Evolutionary conservation across 306 rosid species (phyloP).

Genomic region (Begonia fuchsioides): DNA sequence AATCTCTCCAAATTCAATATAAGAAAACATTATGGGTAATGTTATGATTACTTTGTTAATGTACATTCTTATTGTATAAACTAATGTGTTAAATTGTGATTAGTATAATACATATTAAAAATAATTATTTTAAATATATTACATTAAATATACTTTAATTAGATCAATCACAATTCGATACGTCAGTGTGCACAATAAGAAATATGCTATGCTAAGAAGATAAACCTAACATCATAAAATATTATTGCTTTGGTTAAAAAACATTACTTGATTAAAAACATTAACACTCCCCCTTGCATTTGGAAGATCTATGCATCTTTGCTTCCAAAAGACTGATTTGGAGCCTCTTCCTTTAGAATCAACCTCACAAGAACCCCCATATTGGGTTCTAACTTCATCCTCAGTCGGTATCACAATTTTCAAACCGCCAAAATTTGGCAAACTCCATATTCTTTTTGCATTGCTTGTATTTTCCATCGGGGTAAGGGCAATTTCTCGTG

Average conservation of each 20-base stretch:
- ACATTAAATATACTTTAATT: too few species aligned
- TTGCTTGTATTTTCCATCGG: slow-evolving; percentile 50
- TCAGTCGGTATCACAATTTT: slow-evolving; percentile 55
- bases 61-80: too few species aligned
- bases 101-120: too few species aligned
- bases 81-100: too few species aligned
- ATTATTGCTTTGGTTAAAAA: background rate
- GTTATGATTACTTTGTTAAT: too few species aligned
- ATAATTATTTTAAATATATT: too few species aligned
- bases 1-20: background rate
- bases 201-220: too few species aligned
- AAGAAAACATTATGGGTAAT: too few species aligned
- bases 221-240: too few species aligned
- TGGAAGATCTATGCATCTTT: slow-evolving; percentile 42
- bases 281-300: slow-evolving; percentile 34
- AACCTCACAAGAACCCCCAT: slow-evolving; percentile 20
- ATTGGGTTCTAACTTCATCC: slow-evolving; percentile 29
- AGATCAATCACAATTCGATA: too few species aligned
- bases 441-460: slow-evolving; percentile 53
- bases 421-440: slow-evolving; percentile 44
- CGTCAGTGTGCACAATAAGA: too few species aligned
- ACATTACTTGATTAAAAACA: slow-evolving; percentile 46
- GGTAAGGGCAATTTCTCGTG: slow-evolving; percentile 45
- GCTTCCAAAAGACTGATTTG: slow-evolving; percentile 56
- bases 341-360: slow-evolving; percentile 76